Evolutionary conservation across 164 flowering plant genomes (phyloP).

Genomic region (Warburgia ugandensis): DNA sequence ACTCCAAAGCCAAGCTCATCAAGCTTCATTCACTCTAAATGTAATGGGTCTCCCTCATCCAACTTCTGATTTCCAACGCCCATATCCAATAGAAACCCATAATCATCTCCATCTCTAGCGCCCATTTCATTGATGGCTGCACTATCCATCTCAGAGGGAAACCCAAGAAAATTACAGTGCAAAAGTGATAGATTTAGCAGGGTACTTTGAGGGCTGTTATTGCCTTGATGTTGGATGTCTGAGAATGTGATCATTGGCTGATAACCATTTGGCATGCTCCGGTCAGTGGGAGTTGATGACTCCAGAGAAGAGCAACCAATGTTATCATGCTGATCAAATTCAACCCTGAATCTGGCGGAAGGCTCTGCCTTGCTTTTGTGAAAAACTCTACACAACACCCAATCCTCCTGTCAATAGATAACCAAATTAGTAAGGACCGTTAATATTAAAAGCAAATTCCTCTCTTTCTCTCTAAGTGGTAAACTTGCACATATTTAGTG

Average conservation of each 20-base stretch:
- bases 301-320: slow-evolving; percentile 7
- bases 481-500: too few relatives aligned
- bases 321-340: slow-evolving; percentile 19
- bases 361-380: slow-evolving; percentile 44
- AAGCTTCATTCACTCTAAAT: slow-evolving; percentile 27
- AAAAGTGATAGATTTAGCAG: slow-evolving; percentile 16
- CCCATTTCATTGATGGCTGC: slow-evolving; percentile 7
- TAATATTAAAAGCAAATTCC: too few relatives aligned
- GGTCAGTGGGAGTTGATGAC: slow-evolving; percentile 8
- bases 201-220: slow-evolving; percentile 13
- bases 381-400: slow-evolving; percentile 85
- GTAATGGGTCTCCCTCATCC: slow-evolving; percentile 21
- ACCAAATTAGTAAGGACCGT: background rate
- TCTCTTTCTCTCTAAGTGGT: too few relatives aligned
- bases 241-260: slow-evolving; percentile 13
- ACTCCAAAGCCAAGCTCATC: background rate
- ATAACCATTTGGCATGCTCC: slow-evolving; percentile 13
- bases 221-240: slow-evolving; percentile 8
- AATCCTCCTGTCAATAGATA: slow-evolving; percentile 53
- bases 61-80: slow-evolving; percentile 28
- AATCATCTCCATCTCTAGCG: slow-evolving; percentile 23
- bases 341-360: slow-evolving; percentile 9
- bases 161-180: slow-evolving; percentile 18
- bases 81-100: slow-evolving; percentile 46
- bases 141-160: slow-evolving; percentile 11